Base-by-base conservation (phyloP, 345 rosid species). In the Adansonia digitata region DNA sequence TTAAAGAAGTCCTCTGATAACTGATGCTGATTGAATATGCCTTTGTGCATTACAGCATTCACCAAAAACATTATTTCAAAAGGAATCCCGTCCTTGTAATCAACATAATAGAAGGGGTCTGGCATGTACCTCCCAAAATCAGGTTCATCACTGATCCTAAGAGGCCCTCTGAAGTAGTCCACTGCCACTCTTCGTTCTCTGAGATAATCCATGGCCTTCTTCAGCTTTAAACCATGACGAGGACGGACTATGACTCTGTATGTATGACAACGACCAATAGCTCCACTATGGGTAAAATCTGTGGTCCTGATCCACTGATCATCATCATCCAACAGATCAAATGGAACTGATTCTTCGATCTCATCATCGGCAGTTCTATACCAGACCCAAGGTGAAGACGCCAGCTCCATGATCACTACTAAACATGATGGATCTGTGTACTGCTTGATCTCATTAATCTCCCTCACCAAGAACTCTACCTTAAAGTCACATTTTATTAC, bases 241-340 rank as follows among this genome's bases (percentile, higher is more conserved):
- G 87, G 85, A 64, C 87, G 83, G 42, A 90, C 79, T 43, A 84
- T 85, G 70, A 90, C 76, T 77, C 90, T 82, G 71, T 88, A 94
- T 15, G 80, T 78, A 66, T 82, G 86, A 69, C 94, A 86, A 6
- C 92, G 89, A 64, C 96, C 91, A 77, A 92, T 77, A 53, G 96
- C 93, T 20, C 97, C 92, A 71, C 85, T 82, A 27, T 78, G 81
- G 0, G 96, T 89, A 76, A 90, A 89, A 86, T 92, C 97, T 43
- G 96, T 90, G 49, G 97, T 92, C 62, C 90, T 83, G 74, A 94
- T 92, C 97, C 98, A 94, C 73, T 97, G 98, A 76, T 94, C 98
- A 79, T 94, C 98, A 77, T 94, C 97, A 77, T 94, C 98, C 81
- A 94, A 81, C 80, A 92, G 66, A 78, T 92, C 94, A 52, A 71